Evolutionary conservation across 495 filamentous ascomycete species (phyloP).

Genomic region (Annulohypoxylon maeteangense): DNA sequence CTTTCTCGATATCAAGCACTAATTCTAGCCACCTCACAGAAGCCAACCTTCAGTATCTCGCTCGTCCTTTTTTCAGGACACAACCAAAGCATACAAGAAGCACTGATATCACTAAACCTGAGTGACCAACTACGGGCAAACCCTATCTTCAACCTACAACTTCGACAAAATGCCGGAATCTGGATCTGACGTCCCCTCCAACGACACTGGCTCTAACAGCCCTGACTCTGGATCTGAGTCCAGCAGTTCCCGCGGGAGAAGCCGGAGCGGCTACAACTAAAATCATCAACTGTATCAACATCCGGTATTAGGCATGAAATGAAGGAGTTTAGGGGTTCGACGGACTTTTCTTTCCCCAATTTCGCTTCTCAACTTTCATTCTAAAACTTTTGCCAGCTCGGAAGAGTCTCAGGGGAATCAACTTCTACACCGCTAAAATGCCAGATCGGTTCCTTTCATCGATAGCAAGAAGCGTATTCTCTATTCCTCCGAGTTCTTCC

Average conservation of each 20-base stretch:
- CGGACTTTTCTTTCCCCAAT: conserved; percentile 7
- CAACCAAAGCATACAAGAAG: not conserved
- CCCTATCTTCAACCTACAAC: not conserved
- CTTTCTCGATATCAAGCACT: not conserved
- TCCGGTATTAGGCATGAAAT: conserved; percentile 11
- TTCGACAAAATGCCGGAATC: conserved; percentile 40
- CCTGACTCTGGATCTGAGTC: conserved; percentile 28
- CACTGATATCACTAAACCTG: not conserved
- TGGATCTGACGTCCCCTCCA: conserved; percentile 32
- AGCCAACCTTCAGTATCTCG: no score
- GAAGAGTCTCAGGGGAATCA: not conserved
- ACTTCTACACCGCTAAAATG: not conserved
- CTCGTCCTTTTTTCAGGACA: not conserved
- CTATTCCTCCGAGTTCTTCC: not conserved
- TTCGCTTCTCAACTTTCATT: conserved; percentile 13
- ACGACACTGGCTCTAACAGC: conserved; percentile 40
- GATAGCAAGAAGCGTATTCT: not conserved
- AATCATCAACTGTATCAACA: conserved; percentile 14
- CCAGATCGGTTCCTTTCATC: not conserved
- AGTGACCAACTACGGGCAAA: not conserved
- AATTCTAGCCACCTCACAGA: not conserved
- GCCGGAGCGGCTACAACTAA: conserved; percentile 43
- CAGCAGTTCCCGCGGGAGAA: conserved; percentile 25
- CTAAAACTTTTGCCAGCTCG: not conserved
- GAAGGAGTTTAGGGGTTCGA: conserved; percentile 26